Percentiles rank a stretch among this genome's conserved stretches.
These are phyloP conservation scores for Penicillium corylophilum DNA, from an alignment of 2,329 filamentous ascomycete genomes.

Conservation along the genomic window DNA sequence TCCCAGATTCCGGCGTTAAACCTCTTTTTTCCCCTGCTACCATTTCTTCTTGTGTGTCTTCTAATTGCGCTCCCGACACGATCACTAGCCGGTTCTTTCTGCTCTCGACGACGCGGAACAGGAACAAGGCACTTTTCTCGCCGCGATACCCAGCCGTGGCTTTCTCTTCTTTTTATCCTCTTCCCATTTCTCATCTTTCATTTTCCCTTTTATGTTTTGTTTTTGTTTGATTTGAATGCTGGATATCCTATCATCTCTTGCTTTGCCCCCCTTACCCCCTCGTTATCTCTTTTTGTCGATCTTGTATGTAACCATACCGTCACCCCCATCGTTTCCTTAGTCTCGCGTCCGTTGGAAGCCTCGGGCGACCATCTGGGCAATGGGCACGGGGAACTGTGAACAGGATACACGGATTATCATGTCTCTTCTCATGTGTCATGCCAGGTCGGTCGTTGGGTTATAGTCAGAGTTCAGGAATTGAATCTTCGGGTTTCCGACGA, in stretches of 20 bases:
- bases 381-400: slow-evolving; percentile 26
- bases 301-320: slow-evolving; percentile 36
- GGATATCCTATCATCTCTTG: slow-evolving; percentile 42
- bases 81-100: slow-evolving; percentile 28
- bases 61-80: slow-evolving; percentile 32
- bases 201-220: slow-evolving; percentile 13
- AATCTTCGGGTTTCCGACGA: slow-evolving; percentile 24
- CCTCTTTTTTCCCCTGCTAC: slow-evolving; percentile 21
- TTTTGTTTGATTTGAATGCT: slow-evolving; percentile 33
- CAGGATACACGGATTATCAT: slow-evolving; percentile 33
- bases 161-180: slow-evolving; percentile 23
- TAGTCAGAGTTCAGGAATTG: slow-evolving; percentile 28
- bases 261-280: slow-evolving; percentile 22
- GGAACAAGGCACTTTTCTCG: slow-evolving; percentile 20
- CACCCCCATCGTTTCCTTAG: slow-evolving; percentile 27
- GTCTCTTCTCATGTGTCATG: slow-evolving; percentile 40
- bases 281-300: slow-evolving; percentile 23
- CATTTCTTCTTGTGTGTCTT: slow-evolving; percentile 27
- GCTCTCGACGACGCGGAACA: slow-evolving; percentile 27
- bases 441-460: slow-evolving; percentile 35
- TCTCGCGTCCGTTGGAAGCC: slow-evolving; percentile 28
- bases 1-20: slow-evolving; percentile 26
- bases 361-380: slow-evolving; percentile 25
- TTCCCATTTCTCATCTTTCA: slow-evolving; percentile 25
- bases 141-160: slow-evolving; percentile 10